Percentiles rank a stretch among this genome's conserved stretches.
Evolutionary conservation across 2,329 filamentous ascomycete species (phyloP).

Genomic region (Aureobasidium uvarum): DNA sequence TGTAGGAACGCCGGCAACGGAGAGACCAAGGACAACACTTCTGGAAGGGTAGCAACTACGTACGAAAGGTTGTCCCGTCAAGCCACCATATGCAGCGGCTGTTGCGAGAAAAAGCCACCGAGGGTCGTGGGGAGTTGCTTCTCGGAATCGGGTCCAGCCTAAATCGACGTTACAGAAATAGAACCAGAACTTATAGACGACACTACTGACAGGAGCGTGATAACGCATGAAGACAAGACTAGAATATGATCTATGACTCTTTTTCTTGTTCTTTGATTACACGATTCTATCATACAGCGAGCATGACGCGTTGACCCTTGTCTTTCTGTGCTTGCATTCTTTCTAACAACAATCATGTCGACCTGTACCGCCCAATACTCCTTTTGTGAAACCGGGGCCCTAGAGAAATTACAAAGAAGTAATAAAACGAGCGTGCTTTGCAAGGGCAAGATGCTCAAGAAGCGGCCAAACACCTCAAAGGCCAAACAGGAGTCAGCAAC

Average conservation of each 20-base stretch:
- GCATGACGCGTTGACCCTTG: constrained; percentile 21
- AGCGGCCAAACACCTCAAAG: constrained; percentile 16
- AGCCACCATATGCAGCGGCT: constrained; percentile 8
- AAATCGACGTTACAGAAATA: too few species aligned
- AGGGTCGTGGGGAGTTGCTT: not conserved
- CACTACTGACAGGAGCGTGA: not conserved
- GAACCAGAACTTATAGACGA: not conserved
- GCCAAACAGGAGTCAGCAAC: not conserved
- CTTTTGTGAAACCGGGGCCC: constrained; percentile 17
- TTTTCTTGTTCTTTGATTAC: constrained; percentile 26
- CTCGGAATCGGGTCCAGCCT: not conserved
- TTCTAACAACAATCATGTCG: constrained; percentile 24
- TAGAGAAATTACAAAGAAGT: constrained; percentile 25
- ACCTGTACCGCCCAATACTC: constrained; percentile 20
- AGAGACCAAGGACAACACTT: not conserved
- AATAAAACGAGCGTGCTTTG: constrained; percentile 12
- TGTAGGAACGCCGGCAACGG: not conserved
- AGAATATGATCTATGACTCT: constrained; percentile 4
- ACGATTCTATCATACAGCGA: constrained; percentile 27
- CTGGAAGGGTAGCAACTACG: not conserved
- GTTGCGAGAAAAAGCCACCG: not conserved
- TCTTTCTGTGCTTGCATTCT: constrained; percentile 18
- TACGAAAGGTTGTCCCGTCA: not conserved
- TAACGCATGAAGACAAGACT: not conserved
- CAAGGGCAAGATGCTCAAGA: constrained; percentile 1